Percentiles rank a stretch among this genome's conserved stretches.
These are phyloP conservation scores for Grosmannia huntii DNA, from an alignment of 2,329 filamentous ascomycete genomes.

Conservation along the genomic window DNA sequence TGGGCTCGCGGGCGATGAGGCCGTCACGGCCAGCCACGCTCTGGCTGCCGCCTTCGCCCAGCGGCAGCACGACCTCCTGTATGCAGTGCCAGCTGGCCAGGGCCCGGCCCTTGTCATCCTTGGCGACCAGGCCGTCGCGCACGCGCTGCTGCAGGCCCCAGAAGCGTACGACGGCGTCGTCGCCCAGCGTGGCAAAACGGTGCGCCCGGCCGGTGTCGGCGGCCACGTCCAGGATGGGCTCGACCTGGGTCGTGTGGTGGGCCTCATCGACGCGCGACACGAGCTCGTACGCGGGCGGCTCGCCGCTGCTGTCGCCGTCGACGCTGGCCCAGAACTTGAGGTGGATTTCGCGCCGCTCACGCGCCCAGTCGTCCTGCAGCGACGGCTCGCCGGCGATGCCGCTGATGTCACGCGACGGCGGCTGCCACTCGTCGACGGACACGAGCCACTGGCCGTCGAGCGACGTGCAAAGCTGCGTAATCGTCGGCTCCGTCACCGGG, in stretches of 20 bases:
- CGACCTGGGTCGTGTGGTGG: slow-evolving; percentile 46
- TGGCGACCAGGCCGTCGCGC: slow-evolving; percentile 53
- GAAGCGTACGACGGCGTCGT: slow-evolving; percentile 63
- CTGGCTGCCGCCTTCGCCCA: slow-evolving; percentile 19
- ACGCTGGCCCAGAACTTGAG: slow-evolving; percentile 77
- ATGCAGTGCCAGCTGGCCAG: slow-evolving; percentile 65
- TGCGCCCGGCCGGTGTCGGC: slow-evolving; percentile 49
- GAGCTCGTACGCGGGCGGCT: slow-evolving; percentile 49
- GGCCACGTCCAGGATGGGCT: slow-evolving; percentile 58
- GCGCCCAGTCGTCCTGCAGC: slow-evolving; percentile 27
- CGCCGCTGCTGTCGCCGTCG: slow-evolving; percentile 19
- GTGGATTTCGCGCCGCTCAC: slow-evolving; percentile 55
- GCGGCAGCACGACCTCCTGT: slow-evolving; percentile 35
- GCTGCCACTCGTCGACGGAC: slow-evolving; percentile 83
- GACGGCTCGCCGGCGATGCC: slow-evolving; percentile 34
- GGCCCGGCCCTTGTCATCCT: slow-evolving; percentile 39
- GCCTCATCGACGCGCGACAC: slow-evolving; percentile 75
- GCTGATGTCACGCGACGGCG: slow-evolving; percentile 54
- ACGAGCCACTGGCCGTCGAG: slow-evolving; percentile 79
- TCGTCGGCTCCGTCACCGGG: slow-evolving; percentile 62
- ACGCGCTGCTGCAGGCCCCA: slow-evolving; percentile 67
- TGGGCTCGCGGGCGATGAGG: slow-evolving; percentile 13
- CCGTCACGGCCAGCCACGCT: slow-evolving; percentile 9
- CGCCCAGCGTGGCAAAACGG: slow-evolving; percentile 75
- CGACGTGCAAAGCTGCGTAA: slow-evolving; percentile 64